These are phyloP conservation scores for Fusarium sp. DNA, from an alignment of 2,329 filamentous ascomycete genomes.

Conservation along the genomic window DNA sequence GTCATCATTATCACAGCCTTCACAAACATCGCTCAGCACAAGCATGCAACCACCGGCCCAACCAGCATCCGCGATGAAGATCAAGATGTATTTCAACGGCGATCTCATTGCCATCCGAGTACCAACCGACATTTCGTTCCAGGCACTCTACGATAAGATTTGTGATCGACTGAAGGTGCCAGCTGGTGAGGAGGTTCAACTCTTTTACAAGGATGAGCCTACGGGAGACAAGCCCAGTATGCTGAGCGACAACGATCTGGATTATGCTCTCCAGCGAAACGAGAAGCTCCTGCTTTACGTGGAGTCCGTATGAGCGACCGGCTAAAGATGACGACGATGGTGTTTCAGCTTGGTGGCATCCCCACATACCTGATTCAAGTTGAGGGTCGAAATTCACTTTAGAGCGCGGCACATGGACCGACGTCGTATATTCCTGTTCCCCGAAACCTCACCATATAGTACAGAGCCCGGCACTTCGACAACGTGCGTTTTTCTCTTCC, in stretches of 20 bases:
- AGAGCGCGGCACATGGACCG: conserved; percentile 12
- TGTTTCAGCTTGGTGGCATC: conserved; percentile 45
- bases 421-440: conserved; percentile 23
- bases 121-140: conserved; percentile 82
- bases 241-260: conserved; percentile 84
- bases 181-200: conserved; percentile 77
- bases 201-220: conserved; percentile 89
- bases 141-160: conserved; percentile 86
- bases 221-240: conserved; percentile 82
- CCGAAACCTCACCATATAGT: conserved; percentile 12
- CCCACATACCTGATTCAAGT: conserved; percentile 25
- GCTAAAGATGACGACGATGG: conserved; percentile 24
- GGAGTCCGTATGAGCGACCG: conserved; percentile 61
- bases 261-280: conserved; percentile 84
- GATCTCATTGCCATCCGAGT: conserved; percentile 94
- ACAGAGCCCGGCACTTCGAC: conserved; percentile 24
- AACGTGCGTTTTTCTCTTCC: conserved; percentile 29
- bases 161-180: conserved; percentile 85
- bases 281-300: conserved; percentile 88
- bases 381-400: conserved; percentile 24
- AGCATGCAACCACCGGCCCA: conserved; percentile 57
- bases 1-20: conserved; percentile 54
- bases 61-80: conserved; percentile 78
- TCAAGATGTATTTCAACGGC: conserved; percentile 94
- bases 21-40: conserved; percentile 66